These are phyloP conservation scores for Coemansia sp. DNA, from an alignment of 192 early-diverging fungal species.

Conservation along the genomic window DNA sequence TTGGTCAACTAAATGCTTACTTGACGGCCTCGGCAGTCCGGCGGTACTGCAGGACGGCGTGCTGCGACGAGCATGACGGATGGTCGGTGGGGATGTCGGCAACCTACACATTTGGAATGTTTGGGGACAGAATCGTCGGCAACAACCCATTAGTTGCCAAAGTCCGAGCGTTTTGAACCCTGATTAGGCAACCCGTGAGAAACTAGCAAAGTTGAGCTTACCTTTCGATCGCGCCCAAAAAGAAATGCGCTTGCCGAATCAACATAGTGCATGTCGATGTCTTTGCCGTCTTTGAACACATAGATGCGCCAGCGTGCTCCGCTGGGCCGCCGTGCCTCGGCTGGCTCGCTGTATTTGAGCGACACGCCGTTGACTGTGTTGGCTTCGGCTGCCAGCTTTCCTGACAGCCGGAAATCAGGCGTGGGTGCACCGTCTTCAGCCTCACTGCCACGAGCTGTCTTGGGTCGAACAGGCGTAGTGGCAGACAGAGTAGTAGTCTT, in stretches of 20 bases:
- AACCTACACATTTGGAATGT: constrained; percentile 50
- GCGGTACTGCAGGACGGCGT: constrained; percentile 89
- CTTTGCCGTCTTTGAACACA: constrained; percentile 90
- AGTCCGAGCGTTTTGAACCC: background rate
- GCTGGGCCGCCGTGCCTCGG: constrained; percentile 79
- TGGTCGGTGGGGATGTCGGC: constrained; percentile 95
- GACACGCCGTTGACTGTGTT: constrained; percentile 85
- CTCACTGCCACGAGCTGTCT: constrained; percentile 16
- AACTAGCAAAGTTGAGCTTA: constrained; percentile 1
- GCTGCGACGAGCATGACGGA: constrained; percentile 92
- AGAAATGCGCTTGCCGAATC: constrained; percentile 84
- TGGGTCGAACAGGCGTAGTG: constrained; percentile 10
- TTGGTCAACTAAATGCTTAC: constrained; percentile 14
- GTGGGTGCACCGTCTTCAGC: constrained; percentile 19
- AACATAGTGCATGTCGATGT: constrained; percentile 83
- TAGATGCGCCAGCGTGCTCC: constrained; percentile 74
- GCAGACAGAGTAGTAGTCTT: background rate
- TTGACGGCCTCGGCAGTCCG: constrained; percentile 51
- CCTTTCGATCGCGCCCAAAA: constrained; percentile 81
- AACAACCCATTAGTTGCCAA: too few species aligned
- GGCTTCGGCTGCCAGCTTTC: constrained; percentile 82
- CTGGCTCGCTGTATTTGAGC: constrained; percentile 90
- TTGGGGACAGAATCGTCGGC: background rate
- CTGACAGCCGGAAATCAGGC: constrained; percentile 85
- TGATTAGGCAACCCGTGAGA: constrained; percentile 7